Base-by-base conservation (phyloP, 2,329 filamentous ascomycete species). In the Eutypa lata region DNA sequence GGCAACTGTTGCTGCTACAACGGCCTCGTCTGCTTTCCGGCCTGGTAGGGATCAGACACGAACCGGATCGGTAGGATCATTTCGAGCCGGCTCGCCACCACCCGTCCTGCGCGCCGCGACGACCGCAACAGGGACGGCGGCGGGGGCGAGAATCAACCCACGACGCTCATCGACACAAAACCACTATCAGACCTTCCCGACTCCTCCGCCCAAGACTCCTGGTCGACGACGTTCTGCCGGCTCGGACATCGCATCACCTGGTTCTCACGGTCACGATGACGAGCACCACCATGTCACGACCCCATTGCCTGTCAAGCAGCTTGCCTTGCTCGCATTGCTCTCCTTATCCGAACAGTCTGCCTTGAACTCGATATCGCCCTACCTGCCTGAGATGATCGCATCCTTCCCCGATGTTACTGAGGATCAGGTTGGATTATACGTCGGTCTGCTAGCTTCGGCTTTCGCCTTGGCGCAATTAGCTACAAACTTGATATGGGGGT, bases 271-370 rank as follows among this genome's bases (percentile, higher is more conserved):
- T 31, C 10, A 57, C 24, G 60, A 61, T 37, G 67, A 70, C 13
- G 60, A 66, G 43, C 72, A 38, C 4, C n/a, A 14, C 16, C 35
- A 73, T n/a, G 60, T 75, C 56, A 72, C 80, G 58, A 80, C 90
- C 2, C 92, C 93, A 0, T 74, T 99, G 18, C 94, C 94, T 0
- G 84, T 84, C 59, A 84, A 80, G 60, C 94, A 97, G 75, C 86
- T 99, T 55, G 80, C 86, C 5, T 82, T 97, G 13, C 77, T 99
- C 33, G 93, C 93, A 1, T 75, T 97, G 59, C 89, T 99, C 55
- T 92, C 92, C 7, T 79, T 99, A 21, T 89, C 90, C 50, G 94
- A 99, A 69, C 94, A 99, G 76, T 97, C 93, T 0, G 94, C 94
- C 0, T 81, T 99, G 66, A 99, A 99, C 71, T 96, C 91, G 21